These are phyloP conservation scores for Silene conica DNA, from an alignment of 148 eudicot species.

Conservation along the genomic window DNA sequence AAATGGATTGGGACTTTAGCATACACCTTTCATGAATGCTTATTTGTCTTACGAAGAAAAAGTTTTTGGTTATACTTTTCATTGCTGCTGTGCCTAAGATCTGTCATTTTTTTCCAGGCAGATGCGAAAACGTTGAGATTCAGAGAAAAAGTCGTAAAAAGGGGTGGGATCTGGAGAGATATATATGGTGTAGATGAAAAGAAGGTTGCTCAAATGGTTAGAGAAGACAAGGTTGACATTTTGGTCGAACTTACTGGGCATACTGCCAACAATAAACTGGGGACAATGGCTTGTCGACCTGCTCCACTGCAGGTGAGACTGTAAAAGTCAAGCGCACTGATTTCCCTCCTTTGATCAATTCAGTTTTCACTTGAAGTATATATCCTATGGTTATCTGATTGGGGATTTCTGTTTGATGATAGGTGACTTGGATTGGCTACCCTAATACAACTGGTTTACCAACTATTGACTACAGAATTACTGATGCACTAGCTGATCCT, in stretches of 20 bases:
- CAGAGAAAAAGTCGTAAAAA: slow-evolving; percentile 75
- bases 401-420: slow-evolving; percentile 22
- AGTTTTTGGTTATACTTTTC: slow-evolving; percentile 3
- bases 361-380: too few relatives aligned
- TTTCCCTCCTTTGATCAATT: neutral
- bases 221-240: slow-evolving; percentile 94
- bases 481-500: slow-evolving; percentile 85
- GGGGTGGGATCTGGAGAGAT: slow-evolving; percentile 95
- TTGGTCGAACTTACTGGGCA: slow-evolving; percentile 99
- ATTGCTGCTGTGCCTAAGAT: slow-evolving; percentile 1
- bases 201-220: slow-evolving; percentile 86
- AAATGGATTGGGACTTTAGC: neutral
- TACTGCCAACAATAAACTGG: slow-evolving; percentile 95
- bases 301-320: slow-evolving; percentile 87
- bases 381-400: neutral
- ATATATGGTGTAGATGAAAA: slow-evolving; percentile 96
- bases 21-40: neutral
- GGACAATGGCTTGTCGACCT: slow-evolving; percentile 98
- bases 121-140: slow-evolving; percentile 96
- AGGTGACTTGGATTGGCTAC: slow-evolving; percentile 99
- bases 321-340: slow-evolving; percentile 1
- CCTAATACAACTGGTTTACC: slow-evolving; percentile 99
- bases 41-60: neutral
- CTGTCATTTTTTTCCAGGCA: slow-evolving; percentile 53
- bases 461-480: slow-evolving; percentile 84